These are phyloP conservation scores for Boechera stricta DNA, from an alignment of 345 rosid species.

Conservation along the genomic window DNA sequence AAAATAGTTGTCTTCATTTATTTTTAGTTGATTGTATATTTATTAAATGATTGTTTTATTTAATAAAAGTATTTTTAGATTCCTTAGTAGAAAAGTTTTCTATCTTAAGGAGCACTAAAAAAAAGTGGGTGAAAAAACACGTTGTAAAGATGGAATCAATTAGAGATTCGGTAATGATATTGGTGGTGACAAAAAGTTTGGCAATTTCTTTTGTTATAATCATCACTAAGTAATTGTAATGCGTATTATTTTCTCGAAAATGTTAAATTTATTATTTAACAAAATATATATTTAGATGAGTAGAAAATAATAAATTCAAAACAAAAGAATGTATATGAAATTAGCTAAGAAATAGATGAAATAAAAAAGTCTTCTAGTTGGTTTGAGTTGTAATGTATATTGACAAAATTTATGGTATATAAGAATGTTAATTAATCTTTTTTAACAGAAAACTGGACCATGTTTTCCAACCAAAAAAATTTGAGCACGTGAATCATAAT, in stretches of 20 bases:
- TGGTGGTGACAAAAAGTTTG: neutral
- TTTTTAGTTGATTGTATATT: neutral
- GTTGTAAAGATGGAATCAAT: neutral
- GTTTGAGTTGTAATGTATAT: neutral
- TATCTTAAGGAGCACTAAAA: neutral
- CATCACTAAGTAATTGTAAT: neutral
- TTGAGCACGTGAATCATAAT: neutral
- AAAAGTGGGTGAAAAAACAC: neutral
- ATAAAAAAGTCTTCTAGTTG: neutral
- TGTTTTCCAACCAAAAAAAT: too few relatives aligned
- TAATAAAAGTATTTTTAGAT: neutral
- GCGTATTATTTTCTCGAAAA: neutral
- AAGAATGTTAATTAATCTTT: neutral
- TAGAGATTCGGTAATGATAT: neutral
- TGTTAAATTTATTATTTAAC: neutral
- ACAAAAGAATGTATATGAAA: neutral
- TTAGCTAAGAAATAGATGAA: neutral
- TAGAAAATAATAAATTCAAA: neutral
- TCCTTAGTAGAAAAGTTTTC: neutral
- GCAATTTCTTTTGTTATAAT: neutral
- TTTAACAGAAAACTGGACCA: neutral
- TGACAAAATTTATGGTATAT: neutral
- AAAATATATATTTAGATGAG: neutral
- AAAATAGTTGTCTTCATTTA: neutral
- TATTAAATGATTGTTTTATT: neutral